Evolutionary conservation across 495 filamentous ascomycete genomes (phyloP).

Genomic region (Neurospora sp.): DNA sequence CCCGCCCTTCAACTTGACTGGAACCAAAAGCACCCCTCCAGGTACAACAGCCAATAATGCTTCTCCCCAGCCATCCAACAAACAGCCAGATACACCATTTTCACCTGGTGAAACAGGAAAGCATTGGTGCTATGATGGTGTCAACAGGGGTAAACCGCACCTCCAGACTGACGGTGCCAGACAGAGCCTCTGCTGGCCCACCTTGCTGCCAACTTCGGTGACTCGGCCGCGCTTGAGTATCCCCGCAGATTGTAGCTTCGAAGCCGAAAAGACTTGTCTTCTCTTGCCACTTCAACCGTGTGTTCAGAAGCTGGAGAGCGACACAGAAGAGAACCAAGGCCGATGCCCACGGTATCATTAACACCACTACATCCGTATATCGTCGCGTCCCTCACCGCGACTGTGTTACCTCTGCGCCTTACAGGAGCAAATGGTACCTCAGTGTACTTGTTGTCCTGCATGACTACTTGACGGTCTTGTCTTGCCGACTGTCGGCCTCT

Average conservation of each 20-base stretch:
- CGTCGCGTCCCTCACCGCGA: conserved; percentile 3
- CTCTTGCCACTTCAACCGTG: background rate
- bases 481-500: conserved; percentile 14
- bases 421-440: conserved; percentile 8
- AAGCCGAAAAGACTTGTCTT: background rate
- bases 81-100: conserved; percentile 8
- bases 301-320: background rate
- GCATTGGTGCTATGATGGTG: conserved; percentile 1
- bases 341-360: background rate
- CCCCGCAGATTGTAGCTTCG: background rate
- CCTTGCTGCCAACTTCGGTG: background rate
- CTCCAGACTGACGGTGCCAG: background rate
- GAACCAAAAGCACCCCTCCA: conserved; percentile 1
- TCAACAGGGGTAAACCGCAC: conserved; percentile 7
- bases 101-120: conserved; percentile 1
- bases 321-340: background rate
- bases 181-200: background rate
- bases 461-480: conserved; percentile 18
- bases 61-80: conserved; percentile 34
- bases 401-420: conserved; percentile 9
- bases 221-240: background rate
- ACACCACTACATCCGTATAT: background rate
- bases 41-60: conserved; percentile 26
- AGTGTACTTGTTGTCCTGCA: conserved; percentile 18
- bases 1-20: conserved; percentile 10